Base-by-base conservation (phyloP, 805 yeast genomes). In the Kodamaea neixiangensis region DNA sequence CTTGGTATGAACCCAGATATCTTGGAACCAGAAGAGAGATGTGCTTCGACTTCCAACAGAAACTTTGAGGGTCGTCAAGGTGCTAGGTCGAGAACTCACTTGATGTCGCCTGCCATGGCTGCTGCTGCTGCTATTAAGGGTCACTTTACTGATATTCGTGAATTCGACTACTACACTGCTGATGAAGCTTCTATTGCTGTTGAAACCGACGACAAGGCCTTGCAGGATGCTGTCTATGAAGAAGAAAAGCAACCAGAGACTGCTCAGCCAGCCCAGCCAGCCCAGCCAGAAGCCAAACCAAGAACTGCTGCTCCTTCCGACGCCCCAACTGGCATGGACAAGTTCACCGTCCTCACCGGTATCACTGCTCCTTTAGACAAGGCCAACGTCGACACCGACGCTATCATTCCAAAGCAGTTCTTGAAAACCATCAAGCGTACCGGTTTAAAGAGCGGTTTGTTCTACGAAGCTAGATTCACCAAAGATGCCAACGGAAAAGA, bases 31-130 rank as follows among this genome's bases (percentile, higher is more conserved):
- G 83, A 87, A 65, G 99, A 94, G 73, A 85, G 99, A 75, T 94
- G 99, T 77, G 99, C 99, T 7, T 92, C 98, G 11, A 94, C 99
- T 15, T 93, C 98, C 18, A 94, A 94, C 80, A 87, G 99, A 81
- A 94, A 94, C 77, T 94, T 94, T 67, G 97, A 93, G 72, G 99
- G 99, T 63, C 92, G 99, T 74, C 99, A 94, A 79, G 99, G 99
- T 75, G 96, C 97, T 47, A 76, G 75, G 54, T 90, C 97, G 14
- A 84, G 99, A 76, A 94, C 99, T 15, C 99, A 94, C 69, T 81
- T 94, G 67, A 90, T 93, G 96, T 89, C 97, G 11, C 99, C 99
- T 37, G 97, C 97, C 18, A 94, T 94, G 99, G 99, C 99, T 44
- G 99, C 99, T 29, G 97, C 98, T 17, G 98, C 99, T 15, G 97